A percentile compares a stretch with the other conserved stretches of the same genome.
These are phyloP conservation scores for Colletotrichum scovillei DNA, from an alignment of 2,329 filamentous ascomycete species.

Conservation along the genomic window DNA sequence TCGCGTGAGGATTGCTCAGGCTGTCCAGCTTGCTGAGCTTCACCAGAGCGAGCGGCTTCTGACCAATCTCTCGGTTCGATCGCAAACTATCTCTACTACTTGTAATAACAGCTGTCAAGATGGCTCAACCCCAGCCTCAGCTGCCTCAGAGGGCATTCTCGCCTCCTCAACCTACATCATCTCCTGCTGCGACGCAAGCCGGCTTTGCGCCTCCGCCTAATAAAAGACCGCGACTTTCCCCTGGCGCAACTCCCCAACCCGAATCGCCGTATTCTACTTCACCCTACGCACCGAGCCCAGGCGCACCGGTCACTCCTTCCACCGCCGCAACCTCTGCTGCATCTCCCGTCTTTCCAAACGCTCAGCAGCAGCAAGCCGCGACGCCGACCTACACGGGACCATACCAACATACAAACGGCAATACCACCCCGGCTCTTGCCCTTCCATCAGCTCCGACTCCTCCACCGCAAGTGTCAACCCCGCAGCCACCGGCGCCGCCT, in stretches of 20 bases:
- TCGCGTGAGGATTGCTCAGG: constrained; percentile 57
- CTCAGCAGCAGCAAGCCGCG: constrained; percentile 40
- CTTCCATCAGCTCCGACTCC: constrained; percentile 38
- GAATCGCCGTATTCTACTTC: constrained; percentile 70
- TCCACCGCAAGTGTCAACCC: constrained; percentile 38
- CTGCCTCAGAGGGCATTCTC: constrained; percentile 68
- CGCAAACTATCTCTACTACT: constrained; percentile 18
- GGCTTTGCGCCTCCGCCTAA: constrained; percentile 72
- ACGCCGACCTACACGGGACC: constrained; percentile 47
- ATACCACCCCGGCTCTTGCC: constrained; percentile 42
- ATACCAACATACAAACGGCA: constrained; percentile 49
- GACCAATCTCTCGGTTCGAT: constrained; percentile 28
- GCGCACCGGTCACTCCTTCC: constrained; percentile 53
- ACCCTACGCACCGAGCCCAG: constrained; percentile 61
- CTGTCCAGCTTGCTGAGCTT: constrained; percentile 59
- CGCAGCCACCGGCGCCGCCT: constrained; percentile 27
- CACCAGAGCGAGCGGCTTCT: constrained; percentile 21
- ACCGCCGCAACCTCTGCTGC: constrained; percentile 47
- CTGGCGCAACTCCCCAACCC: constrained; percentile 75
- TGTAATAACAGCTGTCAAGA: constrained; percentile 41
- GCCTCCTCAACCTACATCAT: constrained; percentile 70
- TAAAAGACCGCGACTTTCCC: constrained; percentile 79
- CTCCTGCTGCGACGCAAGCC: constrained; percentile 67
- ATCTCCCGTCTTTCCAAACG: constrained; percentile 48
- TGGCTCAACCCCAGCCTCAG: constrained; percentile 71